Conservation (phyloP, 148 eudicot species). For the Rheum nobile region DNA sequence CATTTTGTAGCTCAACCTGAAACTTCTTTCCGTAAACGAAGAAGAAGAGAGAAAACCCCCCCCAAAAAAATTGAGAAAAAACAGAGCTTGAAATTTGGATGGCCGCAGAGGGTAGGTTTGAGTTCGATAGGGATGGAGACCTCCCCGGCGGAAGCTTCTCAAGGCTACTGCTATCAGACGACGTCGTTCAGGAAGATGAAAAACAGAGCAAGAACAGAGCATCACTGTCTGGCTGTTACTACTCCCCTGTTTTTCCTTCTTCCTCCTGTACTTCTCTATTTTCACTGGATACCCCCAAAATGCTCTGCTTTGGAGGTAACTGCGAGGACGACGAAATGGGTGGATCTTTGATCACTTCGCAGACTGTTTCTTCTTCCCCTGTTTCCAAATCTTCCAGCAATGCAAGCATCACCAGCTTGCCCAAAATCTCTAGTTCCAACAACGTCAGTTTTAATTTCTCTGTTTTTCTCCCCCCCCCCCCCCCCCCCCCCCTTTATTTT, state of each 20-base stretch:
- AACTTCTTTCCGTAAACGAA: neutral
- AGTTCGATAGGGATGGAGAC: constrained; percentile 13
- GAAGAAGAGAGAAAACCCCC: neutral
- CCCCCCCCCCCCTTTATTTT: neutral
- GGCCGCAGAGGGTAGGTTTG: constrained; percentile 2
- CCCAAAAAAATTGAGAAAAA: neutral
- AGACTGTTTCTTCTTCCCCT: neutral
- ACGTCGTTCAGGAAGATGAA: constrained; percentile 8
- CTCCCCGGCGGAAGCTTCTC: constrained; percentile 32
- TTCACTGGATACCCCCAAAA: constrained; percentile 24
- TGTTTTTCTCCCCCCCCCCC: no score
- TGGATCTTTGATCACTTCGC: neutral
- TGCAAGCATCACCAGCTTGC: neutral
- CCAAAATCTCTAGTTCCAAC: neutral
- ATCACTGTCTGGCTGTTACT: neutral
- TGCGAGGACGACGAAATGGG: neutral
- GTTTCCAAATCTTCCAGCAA: constrained; percentile 7
- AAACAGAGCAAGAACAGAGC: neutral
- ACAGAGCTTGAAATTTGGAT: neutral
- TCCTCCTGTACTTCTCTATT: constrained; percentile 13
- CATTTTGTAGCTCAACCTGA: constrained; percentile 3
- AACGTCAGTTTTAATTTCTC: constrained; percentile 4
- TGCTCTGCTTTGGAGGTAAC: constrained; percentile 34
- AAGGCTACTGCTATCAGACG: constrained; percentile 18
- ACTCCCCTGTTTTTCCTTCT: neutral